Evolutionary conservation across 495 filamentous ascomycete genomes (phyloP).

Genomic region (Aspergillus saccharolyticus): DNA sequence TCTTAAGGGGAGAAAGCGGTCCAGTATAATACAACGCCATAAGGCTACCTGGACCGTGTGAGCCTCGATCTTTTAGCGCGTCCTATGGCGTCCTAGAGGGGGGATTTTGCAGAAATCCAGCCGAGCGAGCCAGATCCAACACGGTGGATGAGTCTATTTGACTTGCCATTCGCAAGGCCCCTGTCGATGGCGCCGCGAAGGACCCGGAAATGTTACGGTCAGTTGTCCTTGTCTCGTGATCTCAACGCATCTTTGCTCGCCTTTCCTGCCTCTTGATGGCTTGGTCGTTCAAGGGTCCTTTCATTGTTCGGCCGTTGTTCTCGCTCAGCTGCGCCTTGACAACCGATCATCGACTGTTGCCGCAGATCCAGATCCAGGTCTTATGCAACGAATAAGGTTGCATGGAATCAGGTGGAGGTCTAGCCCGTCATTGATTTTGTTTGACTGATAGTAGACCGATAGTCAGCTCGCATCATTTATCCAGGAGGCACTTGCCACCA

Average conservation of each 20-base stretch:
- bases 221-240: neutral
- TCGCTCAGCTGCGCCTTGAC: neutral
- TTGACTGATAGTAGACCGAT: neutral
- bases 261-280: neutral
- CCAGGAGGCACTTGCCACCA: neutral
- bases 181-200: neutral
- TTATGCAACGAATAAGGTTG: neutral
- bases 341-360: neutral
- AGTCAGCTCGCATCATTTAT: constrained; percentile 11
- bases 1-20: constrained; percentile 14
- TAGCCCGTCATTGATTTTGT: too few species aligned
- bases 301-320: neutral
- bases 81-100: neutral
- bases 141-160: neutral
- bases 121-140: neutral
- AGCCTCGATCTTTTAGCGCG: constrained; percentile 14
- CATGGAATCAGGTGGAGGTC: constrained; percentile 2
- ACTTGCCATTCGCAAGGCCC: neutral
- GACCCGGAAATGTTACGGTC: neutral
- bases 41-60: constrained; percentile 19
- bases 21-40: constrained; percentile 7
- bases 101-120: neutral
- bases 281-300: neutral
- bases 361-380: constrained; percentile 2
- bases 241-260: neutral